Base-by-base conservation (phyloP, 1,284 basidiomycete species). In the Heterobasidion irregulare region DNA sequence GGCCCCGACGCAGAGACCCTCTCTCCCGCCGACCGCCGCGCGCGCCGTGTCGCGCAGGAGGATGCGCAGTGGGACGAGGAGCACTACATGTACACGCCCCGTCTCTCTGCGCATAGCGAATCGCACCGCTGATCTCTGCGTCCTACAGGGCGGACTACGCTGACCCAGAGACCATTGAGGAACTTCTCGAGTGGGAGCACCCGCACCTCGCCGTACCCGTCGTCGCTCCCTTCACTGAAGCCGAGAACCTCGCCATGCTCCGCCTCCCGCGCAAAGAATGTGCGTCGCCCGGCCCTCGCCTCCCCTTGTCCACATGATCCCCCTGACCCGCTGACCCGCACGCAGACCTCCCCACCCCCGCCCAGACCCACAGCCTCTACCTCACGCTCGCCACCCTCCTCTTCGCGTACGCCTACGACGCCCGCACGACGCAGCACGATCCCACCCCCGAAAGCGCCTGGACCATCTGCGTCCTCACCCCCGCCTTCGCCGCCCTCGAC, bases 381-480 rank as follows among this genome's bases (percentile, higher is more conserved):
- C 71, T 88, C 53, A 83, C 83, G 0, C 74, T 92, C 34, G 63
- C 84, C 54, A 80, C 83, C 2, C 63, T 92, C 15, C 75, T 92
- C 26, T 90, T 90, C 68, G 77, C 87, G 9, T 83, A 85, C 62
- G 77, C 80, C 8, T 92, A 92, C 66, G 89, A 92, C 59, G 76
- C 78, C 50, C 82, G 89, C 46, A 88, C 84, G 7, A 89, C 83
- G 0, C 80, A 86, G 59, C 73, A 75, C 52, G 89, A 92, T 59
- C 80, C 88, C 19, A 90, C 86, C 2, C 78, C 88, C 12, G 89
- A 92, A 68, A 92, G 89, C 64, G 84, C 87, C 18, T 92, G 89
- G 89, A 92, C 89, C 2, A 75, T 92, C 53, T 78, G 81, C 60
- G 75, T 71, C 44, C 75, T 92, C 53, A 80, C 79, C 7, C 83